phyloP scores from a whole-genome alignment of 371 early-diverging fungal species.

The Mucor velutinosus region DNA sequence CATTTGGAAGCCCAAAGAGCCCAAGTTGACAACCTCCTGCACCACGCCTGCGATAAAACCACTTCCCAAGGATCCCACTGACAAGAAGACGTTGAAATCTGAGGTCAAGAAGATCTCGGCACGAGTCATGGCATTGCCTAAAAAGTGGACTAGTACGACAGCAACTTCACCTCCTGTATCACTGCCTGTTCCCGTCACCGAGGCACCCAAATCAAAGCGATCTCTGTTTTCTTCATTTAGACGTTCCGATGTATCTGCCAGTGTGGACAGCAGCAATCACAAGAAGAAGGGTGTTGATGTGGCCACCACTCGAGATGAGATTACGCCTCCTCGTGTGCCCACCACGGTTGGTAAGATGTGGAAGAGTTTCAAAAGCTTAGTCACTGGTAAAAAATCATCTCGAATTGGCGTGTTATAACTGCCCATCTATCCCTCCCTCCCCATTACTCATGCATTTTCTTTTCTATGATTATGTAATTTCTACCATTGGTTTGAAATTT shows the following conservation, averaged over 20 bases:
- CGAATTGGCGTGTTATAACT: constrained; percentile 43
- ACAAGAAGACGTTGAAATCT: constrained; percentile 17
- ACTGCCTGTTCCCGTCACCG: constrained; percentile 8
- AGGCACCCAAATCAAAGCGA: constrained; percentile 11
- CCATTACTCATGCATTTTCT: neutral
- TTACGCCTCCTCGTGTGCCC: neutral
- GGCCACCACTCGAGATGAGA: neutral
- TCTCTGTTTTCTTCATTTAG: constrained; percentile 30
- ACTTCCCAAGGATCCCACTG: constrained; percentile 7
- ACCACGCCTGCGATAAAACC: neutral
- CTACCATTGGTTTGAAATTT: neutral
- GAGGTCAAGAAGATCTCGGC: constrained; percentile 27
- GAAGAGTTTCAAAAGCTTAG: constrained; percentile 47
- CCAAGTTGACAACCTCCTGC: constrained; percentile 1
- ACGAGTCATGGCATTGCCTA: constrained; percentile 16
- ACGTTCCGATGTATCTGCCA: constrained; percentile 16
- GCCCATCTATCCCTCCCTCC: neutral
- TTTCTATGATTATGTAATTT: constrained; percentile 1
- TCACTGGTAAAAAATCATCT: constrained; percentile 47
- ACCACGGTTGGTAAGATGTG: constrained; percentile 38
- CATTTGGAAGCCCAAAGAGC: constrained; percentile 18
- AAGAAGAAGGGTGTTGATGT: neutral
- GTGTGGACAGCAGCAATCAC: neutral
- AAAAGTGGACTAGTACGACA: constrained; percentile 10
- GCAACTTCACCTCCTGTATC: neutral